These are phyloP conservation scores for Suillus alpinus DNA, from an alignment of 768 basidiomycete species.

Conservation along the genomic window DNA sequence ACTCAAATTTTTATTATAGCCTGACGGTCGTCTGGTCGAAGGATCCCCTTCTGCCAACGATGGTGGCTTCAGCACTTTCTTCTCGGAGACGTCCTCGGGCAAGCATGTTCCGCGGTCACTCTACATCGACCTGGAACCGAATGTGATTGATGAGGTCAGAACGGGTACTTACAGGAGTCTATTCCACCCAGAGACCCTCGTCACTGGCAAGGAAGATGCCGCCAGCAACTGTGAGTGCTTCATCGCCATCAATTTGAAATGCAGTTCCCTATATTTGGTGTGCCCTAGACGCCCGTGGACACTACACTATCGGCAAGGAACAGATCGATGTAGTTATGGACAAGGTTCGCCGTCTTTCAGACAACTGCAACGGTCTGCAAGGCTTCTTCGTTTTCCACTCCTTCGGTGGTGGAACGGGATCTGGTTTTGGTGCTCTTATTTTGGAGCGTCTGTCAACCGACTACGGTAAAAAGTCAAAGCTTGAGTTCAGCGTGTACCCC, in stretches of 20 bases:
- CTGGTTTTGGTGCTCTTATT: conserved; percentile 94
- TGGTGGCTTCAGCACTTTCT: conserved; percentile 98
- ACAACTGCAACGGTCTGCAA: conserved; percentile 95
- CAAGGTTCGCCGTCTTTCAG: conserved; percentile 89
- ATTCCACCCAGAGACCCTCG: conserved; percentile 98
- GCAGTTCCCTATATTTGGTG: conserved; percentile 8
- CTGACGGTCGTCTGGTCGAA: conserved; percentile 89
- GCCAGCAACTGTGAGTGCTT: conserved; percentile 88
- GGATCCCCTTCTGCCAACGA: conserved; percentile 72
- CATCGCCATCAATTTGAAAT: not conserved
- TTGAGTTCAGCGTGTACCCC: conserved; percentile 97
- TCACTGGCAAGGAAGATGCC: conserved; percentile 98
- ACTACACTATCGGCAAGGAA: conserved; percentile 98
- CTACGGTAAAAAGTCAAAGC: conserved; percentile 98
- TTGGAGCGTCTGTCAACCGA: conserved; percentile 95
- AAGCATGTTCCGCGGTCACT: conserved; percentile 98
- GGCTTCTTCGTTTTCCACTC: conserved; percentile 99
- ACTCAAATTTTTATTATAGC: conserved; percentile 44
- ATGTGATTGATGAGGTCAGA: conserved; percentile 96
- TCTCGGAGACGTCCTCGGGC: conserved; percentile 94
- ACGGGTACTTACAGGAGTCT: conserved; percentile 94
- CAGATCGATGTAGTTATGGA: conserved; percentile 96
- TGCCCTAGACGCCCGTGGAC: conserved; percentile 85
- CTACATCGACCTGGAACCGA: conserved; percentile 96
- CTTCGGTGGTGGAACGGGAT: conserved; percentile 98